Evolutionary conservation across 345 rosid genomes (phyloP), one percentile per base, ranked within the genome.

Genomic region (Sisymbrium altissimum): DNA sequence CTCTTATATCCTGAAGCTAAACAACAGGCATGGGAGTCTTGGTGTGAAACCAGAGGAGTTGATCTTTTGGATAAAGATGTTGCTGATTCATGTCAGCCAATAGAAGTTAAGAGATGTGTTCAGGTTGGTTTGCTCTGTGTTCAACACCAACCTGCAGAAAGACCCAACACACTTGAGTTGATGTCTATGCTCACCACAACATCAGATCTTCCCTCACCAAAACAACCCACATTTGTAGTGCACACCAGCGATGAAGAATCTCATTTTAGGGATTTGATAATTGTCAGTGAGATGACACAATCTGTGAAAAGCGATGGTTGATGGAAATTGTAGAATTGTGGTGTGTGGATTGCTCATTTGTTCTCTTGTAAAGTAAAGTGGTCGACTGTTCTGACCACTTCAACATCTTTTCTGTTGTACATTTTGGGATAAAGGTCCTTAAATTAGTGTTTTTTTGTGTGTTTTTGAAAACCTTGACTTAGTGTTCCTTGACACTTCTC

Each of bases 41-140:
- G 70, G 77, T 72, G 1, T 54, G 45, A 14, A 19, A 64, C 2
- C 0, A 10, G 46, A 29, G 77, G 76, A 53, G 0, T 14, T 39
- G 45, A 63, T 72, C 13, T 72, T 9, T 2, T 72, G 27, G 77
- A 72, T 0, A 0, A 63, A 41, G 56, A 53, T 14, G 12, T 72
- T 53, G 17, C 25, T 33, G 77, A 52, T 5, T 41, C 64, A 17
- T 7, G 53, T 5, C 9, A 5, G 2, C 43, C 68, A 9, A 18
- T 0, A 2, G 46, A 72, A 45, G 77, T 64, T 55, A 48, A 5
- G 1, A 68, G 74, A 4, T 75, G 74, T 68, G 73, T 75, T 1
- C 74, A 68, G 40, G 52, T 75, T 15, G 74, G 69, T 67, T 2
- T 75, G 6, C 54, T 75, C 0, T 75, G 79, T 43, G 74, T 75